phyloP scores from a whole-genome alignment of 129 eudicot species.

The Artemisia tridentata region DNA sequence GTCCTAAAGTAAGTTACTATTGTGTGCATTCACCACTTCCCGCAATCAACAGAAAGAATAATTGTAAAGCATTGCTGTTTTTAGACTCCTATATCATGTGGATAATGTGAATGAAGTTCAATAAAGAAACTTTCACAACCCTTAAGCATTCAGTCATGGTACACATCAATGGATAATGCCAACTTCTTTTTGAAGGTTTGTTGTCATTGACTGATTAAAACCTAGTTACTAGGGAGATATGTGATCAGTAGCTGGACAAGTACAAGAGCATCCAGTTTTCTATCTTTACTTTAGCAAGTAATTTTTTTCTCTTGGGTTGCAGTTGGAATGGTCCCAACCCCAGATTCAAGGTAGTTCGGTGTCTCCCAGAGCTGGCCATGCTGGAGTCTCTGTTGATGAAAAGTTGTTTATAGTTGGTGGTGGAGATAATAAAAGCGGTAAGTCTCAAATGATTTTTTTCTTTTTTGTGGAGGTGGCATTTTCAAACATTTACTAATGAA shows the following conservation, averaged over 20 bases:
- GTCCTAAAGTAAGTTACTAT: neutral
- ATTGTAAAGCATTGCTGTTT: neutral
- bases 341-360: slow-evolving; percentile 79
- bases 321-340: slow-evolving; percentile 98
- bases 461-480: neutral
- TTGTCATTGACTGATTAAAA: neutral
- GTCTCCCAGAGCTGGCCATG: slow-evolving; percentile 92
- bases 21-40: slow-evolving; percentile 3
- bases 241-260: slow-evolving; percentile 4
- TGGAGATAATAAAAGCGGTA: slow-evolving; percentile 93
- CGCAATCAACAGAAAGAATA: slow-evolving; percentile 6
- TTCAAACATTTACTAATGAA: neutral
- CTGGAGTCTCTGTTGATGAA: slow-evolving; percentile 71
- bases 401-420: slow-evolving; percentile 96
- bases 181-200: neutral
- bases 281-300: slow-evolving; percentile 21
- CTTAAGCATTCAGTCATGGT: neutral
- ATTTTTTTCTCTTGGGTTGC: slow-evolving; percentile 25
- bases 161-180: slow-evolving; percentile 9
- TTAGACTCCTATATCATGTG: neutral
- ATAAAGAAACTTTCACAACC: neutral
- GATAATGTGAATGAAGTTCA: slow-evolving; percentile 9
- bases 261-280: slow-evolving; percentile 1
- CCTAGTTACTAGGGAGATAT: slow-evolving; percentile 9
- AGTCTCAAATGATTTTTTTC: neutral